Evolutionary conservation across 441 rosid species (phyloP).

Genomic region (Adansonia rubrostipa): DNA sequence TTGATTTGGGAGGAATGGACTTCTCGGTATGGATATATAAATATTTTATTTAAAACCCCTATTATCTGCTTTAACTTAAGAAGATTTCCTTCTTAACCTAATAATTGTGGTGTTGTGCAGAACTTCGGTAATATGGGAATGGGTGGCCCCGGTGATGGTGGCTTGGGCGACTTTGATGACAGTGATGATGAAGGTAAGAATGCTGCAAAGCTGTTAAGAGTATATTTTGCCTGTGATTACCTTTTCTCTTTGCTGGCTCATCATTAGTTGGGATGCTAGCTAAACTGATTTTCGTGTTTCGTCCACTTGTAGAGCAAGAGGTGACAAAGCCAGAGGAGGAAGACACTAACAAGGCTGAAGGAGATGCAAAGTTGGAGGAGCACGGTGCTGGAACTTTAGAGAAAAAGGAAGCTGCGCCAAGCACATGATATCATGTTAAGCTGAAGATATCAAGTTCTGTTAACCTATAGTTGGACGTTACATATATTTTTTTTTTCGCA

Average conservation of each 20-base stretch:
- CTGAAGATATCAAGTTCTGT: slow-evolving; percentile 17
- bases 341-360: slow-evolving; percentile 29
- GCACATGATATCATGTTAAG: slow-evolving; percentile 37
- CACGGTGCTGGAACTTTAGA: slow-evolving; percentile 20
- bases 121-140: slow-evolving; percentile 40
- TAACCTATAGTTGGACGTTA: not conserved
- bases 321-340: slow-evolving; percentile 31
- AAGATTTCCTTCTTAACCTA: not conserved
- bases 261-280: not conserved
- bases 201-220: not conserved
- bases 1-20: slow-evolving; percentile 88
- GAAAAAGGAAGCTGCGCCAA: slow-evolving; percentile 39
- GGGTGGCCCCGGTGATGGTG: slow-evolving; percentile 36
- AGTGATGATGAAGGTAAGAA: slow-evolving; percentile 85
- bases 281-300: not conserved
- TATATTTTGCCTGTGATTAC: not conserved
- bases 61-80: not conserved
- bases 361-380: slow-evolving; percentile 27
- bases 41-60: not conserved
- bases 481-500: slow-evolving; percentile 16
- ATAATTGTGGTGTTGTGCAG: slow-evolving; percentile 37
- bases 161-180: slow-evolving; percentile 51
- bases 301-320: slow-evolving; percentile 32
- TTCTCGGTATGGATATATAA: slow-evolving; percentile 54
- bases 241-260: not conserved